A percentile compares a stretch with the other conserved stretches of the same genome.
Evolutionary conservation across 23 red algal species (phyloP).

Genomic region (Cyanidium caldarium): DNA sequence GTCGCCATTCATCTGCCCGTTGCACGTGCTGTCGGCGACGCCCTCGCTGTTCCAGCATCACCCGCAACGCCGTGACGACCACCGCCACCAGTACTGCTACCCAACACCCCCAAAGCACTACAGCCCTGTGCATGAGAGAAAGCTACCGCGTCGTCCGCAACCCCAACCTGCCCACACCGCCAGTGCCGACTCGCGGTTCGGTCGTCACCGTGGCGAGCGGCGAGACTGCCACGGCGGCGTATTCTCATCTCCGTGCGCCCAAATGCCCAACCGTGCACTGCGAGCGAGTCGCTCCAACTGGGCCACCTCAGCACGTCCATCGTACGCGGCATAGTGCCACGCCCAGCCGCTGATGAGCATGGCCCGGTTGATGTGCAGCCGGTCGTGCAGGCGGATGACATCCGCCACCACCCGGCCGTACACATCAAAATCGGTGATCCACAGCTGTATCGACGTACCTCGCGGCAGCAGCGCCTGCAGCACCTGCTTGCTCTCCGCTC

Average conservation of each 20-base stretch:
- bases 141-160: no score
- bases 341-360: background rate
- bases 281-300: background rate
- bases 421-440: background rate
- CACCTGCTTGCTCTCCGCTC: background rate
- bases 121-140: no score
- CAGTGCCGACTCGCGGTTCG: no score
- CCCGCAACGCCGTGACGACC: background rate
- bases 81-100: background rate
- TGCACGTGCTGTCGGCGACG: background rate
- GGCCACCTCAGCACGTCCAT: background rate
- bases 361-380: background rate
- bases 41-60: background rate
- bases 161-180: no score
- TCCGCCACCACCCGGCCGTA: background rate
- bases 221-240: background rate
- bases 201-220: no score
- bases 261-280: background rate
- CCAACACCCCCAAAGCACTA: no score
- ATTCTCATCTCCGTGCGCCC: background rate
- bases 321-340: background rate
- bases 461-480: background rate
- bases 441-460: background rate
- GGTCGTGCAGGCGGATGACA: background rate
- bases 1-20: background rate